Conservation (phyloP, 352 stramenopile genomes). For the Pythium periplocum region DNA sequence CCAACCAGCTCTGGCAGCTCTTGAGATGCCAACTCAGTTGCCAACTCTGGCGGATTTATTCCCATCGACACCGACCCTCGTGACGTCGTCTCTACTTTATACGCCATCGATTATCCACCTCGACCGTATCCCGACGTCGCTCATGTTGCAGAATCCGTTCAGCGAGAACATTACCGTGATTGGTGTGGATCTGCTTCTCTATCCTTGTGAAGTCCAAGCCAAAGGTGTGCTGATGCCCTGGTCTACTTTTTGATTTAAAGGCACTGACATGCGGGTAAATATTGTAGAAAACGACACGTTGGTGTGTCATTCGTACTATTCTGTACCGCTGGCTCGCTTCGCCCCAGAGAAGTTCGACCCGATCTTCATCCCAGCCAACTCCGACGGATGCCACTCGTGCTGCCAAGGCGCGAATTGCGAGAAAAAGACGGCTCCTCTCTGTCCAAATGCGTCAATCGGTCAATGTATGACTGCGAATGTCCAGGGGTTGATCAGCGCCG, state of each 20-base stretch:
- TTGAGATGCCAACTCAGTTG: constrained; percentile 56
- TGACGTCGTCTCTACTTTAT: constrained; percentile 73
- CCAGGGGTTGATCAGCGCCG: constrained; percentile 60
- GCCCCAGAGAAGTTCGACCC: constrained; percentile 45
- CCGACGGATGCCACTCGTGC: constrained; percentile 66
- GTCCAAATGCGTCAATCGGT: constrained; percentile 36
- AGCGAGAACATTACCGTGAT: constrained; percentile 72
- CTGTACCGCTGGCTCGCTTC: constrained; percentile 56
- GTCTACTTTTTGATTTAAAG: background rate
- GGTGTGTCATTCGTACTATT: constrained; percentile 71
- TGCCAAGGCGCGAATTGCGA: constrained; percentile 60
- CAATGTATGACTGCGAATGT: constrained; percentile 70
- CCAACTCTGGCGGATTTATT: constrained; percentile 63
- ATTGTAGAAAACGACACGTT: constrained; percentile 30
- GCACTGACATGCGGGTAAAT: background rate
- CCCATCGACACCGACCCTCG: constrained; percentile 56
- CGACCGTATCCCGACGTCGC: constrained; percentile 56
- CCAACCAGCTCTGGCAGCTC: constrained; percentile 41
- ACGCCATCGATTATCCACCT: constrained; percentile 69
- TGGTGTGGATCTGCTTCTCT: constrained; percentile 59
- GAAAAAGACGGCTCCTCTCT: constrained; percentile 40
- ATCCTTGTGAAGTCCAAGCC: constrained; percentile 65
- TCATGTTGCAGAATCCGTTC: constrained; percentile 79
- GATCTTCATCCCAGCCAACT: constrained; percentile 74
- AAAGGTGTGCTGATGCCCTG: constrained; percentile 24